Conservation (phyloP, 2,329 filamentous ascomycete species). For the Ophiosphaerella korrae region DNA sequence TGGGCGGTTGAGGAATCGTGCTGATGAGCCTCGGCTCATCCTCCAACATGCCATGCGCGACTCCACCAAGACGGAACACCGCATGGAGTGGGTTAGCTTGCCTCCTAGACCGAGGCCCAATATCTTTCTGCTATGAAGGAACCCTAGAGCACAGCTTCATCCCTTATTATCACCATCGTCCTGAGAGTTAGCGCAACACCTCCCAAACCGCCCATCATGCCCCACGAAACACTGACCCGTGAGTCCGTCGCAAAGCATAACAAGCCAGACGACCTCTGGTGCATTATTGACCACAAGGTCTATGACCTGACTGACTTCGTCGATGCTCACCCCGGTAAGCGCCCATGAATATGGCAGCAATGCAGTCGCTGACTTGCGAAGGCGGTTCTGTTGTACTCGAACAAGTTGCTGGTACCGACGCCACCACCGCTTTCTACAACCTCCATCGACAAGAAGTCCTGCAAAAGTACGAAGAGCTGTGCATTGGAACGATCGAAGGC, state of each 20-base stretch:
- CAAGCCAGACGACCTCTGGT: slow-evolving; percentile 76
- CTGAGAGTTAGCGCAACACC: neutral
- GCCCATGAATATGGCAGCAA: too few species aligned
- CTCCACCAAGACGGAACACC: slow-evolving; percentile 19
- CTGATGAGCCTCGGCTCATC: slow-evolving; percentile 27
- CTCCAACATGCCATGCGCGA: slow-evolving; percentile 16
- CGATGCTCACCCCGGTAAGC: slow-evolving; percentile 75
- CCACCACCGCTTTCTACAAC: slow-evolving; percentile 86
- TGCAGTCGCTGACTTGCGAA: too few species aligned
- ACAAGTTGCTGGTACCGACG: slow-evolving; percentile 81
- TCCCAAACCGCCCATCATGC: slow-evolving; percentile 27
- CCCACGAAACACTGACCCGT: slow-evolving; percentile 51
- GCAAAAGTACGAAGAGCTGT: slow-evolving; percentile 74
- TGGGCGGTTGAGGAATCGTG: neutral
- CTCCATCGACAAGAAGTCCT: slow-evolving; percentile 91
- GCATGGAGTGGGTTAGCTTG: slow-evolving; percentile 23
- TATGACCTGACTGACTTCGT: slow-evolving; percentile 87
- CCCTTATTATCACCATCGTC: slow-evolving; percentile 1
- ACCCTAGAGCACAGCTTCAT: slow-evolving; percentile 4
- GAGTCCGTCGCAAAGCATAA: slow-evolving; percentile 75
- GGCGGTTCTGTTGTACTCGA: slow-evolving; percentile 74
- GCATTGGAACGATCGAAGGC: slow-evolving; percentile 74
- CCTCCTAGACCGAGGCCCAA: slow-evolving; percentile 23
- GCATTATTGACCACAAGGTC: slow-evolving; percentile 84
- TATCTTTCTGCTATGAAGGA: slow-evolving; percentile 9